Base-by-base conservation (phyloP, 1,284 basidiomycete genomes). In the Cutaneotrichosporon spelunceum region DNA sequence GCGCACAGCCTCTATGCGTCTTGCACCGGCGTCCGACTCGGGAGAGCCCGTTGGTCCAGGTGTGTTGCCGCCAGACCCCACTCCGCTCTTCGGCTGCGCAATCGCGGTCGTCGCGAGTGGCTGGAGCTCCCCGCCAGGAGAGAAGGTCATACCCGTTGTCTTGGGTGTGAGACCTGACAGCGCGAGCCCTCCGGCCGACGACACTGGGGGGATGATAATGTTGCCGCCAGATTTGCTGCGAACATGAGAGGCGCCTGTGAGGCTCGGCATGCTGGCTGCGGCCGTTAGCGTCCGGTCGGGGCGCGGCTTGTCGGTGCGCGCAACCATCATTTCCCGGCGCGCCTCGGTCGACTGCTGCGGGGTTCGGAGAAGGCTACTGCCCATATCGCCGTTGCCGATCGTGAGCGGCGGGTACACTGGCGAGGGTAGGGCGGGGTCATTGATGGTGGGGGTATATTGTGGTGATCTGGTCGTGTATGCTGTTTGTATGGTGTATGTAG, bases 1-100 rank as follows among this genome's bases (percentile, higher is more conserved):
- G 4, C 71, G 29, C 19, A 77, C 66, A 6, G 74, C 75, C 47
- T 74, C 66, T 6, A 73, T 75, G 33, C 70, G 63, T 8, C 75
- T 49, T 62, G 33, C 34, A 19, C 52, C 52, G 4, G 33, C 52
- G 34, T 75, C 72, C 3, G 21, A 53, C 9, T 34, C 52, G 4
- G 52, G 33, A 10, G 52, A 34, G 69, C 59, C 48, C 21, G 50
- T 26, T 7, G 52, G 50, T 6, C 44, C 57, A 9, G 57, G 50
- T n/a, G 57, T 59, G 42, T 50, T 59, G 23, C 50, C 42, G 21
- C 36, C 52, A 4, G 57, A 30, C 3, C 50, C 29, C 5, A 21
- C 39, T 8, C 39, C 27, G 11, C 50, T 21, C 13, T 45, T 52
- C 9, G 50, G 49, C 8, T 21, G 9, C 10, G 52, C 5, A 14